Evolutionary conservation across 345 rosid genomes (phyloP), one percentile per base, ranked within the genome.

Genomic region (Salix arbutifolia): DNA sequence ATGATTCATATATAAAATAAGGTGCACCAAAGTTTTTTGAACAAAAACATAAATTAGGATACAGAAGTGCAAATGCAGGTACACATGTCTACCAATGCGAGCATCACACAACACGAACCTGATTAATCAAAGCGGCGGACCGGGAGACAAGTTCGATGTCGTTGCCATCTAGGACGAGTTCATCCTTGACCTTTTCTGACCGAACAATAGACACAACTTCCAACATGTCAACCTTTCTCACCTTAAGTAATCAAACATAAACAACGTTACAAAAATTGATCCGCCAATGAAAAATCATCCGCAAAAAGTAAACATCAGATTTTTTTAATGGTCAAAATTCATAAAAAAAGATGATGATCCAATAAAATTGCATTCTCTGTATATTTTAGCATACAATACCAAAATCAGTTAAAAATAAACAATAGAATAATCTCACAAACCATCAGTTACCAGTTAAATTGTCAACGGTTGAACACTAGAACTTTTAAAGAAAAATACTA

Each of bases 101-200:
- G 46, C 46, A 40, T 11, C 31, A 42, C 4, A 3, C 28, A 23
- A 5, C 4, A 31, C 0, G 8, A 74, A 87, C 89, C 89, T 87
- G 89, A 21, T 85, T 87, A 31, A 87, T 87, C n/a, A 87, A 67
- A 67, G 89, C 89, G 17, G 86, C 84, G 1, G 89, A 87, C 13
- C 88, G 56, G 7, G 89, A 87, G 11, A 87, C 89, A 0, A 87
- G 82, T 78, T 85, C 89, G 37, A 87, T 81, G 65, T 87, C 89
- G 70, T 83, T 86, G 11, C 89, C 89, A 23, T 84, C 87, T 60
- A 86, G 76, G 35, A 81, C 19, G 9, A 87, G 77, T 78, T 87
- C 89, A 85, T 87, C 89, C 71, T 87, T 87, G 8, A 85, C 86
- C 77, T 85, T 87, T 73, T 87, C 89, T 66, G 88, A 84, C 8